phyloP scores from a whole-genome alignment of 129 eudicot species.

The Helianthus annuus region DNA sequence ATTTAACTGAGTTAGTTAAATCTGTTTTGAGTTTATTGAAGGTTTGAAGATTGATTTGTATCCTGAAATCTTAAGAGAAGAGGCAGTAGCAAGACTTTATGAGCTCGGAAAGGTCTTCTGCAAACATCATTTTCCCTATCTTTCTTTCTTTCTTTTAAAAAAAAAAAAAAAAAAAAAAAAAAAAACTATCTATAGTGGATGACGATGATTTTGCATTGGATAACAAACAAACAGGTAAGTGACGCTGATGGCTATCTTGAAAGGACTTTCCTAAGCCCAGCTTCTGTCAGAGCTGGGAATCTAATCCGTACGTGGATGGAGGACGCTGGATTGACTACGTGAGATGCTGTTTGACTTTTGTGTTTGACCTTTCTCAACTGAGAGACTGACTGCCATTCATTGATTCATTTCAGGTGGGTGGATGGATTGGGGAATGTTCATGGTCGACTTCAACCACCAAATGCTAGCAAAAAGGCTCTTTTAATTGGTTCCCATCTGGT shows the following conservation, averaged over 20 bases:
- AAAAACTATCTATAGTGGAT: not conserved
- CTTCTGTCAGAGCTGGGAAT: slow-evolving; percentile 76
- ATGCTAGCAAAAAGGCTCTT: slow-evolving; percentile 64
- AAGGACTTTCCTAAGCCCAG: slow-evolving; percentile 94
- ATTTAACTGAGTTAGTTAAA: not conserved
- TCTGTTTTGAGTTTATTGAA: slow-evolving; percentile 42
- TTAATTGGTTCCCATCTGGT: slow-evolving; percentile 96
- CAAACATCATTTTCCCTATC: too few species aligned
- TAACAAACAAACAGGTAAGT: slow-evolving; percentile 58
- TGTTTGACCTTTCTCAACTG: slow-evolving; percentile 14
- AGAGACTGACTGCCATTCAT: slow-evolving; percentile 3
- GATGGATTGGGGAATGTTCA: slow-evolving; percentile 95
- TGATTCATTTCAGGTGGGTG: slow-evolving; percentile 68
- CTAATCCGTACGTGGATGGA: slow-evolving; percentile 90
- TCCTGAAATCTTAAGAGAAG: slow-evolving; percentile 69
- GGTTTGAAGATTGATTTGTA: slow-evolving; percentile 43
- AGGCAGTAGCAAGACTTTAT: slow-evolving; percentile 75
- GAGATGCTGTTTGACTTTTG: slow-evolving; percentile 37
- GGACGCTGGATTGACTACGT: slow-evolving; percentile 96
- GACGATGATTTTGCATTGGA: not conserved
- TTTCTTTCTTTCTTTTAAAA: too few species aligned
- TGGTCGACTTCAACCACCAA: slow-evolving; percentile 69
- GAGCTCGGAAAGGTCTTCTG: slow-evolving; percentile 80
- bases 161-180: too few species aligned
- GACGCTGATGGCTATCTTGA: slow-evolving; percentile 78